A percentile compares a stretch with the other conserved stretches of the same genome.
These are phyloP conservation scores for Aspergillus nanangensis DNA, from an alignment of 495 filamentous ascomycete genomes.

Conservation along the genomic window DNA sequence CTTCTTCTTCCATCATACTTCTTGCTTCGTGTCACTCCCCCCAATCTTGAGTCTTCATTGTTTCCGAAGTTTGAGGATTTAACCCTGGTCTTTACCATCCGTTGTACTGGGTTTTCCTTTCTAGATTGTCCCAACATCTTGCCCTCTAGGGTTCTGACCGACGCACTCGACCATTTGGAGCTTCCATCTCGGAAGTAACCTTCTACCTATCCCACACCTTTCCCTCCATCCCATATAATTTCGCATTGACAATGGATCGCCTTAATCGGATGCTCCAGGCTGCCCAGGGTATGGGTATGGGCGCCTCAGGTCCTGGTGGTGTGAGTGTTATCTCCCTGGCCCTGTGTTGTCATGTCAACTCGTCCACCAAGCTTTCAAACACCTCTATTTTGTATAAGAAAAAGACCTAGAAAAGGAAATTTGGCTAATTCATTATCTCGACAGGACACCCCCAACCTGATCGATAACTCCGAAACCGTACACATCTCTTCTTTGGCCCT, in stretches of 20 bases:
- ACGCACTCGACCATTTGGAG: slow-evolving; percentile 17
- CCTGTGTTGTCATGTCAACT: too few relatives aligned
- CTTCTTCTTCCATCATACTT: slow-evolving; percentile 7
- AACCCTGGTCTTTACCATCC: too few relatives aligned
- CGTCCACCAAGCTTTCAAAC: too few relatives aligned
- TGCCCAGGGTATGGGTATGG: slow-evolving; percentile 74
- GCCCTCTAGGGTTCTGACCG: not conserved
- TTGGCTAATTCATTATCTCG: too few relatives aligned
- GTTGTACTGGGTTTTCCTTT: too few relatives aligned
- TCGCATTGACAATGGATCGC: slow-evolving; percentile 65
- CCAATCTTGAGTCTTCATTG: not conserved
- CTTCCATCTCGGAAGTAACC: slow-evolving; percentile 39
- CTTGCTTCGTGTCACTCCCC: not conserved
- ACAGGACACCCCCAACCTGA: slow-evolving; percentile 80
- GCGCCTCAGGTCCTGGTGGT: slow-evolving; percentile 64
- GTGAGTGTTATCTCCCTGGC: slow-evolving; percentile 57
- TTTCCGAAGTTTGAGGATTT: too few relatives aligned
- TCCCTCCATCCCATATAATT: slow-evolving; percentile 13
- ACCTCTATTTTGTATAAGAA: not conserved
- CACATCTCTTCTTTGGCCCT: slow-evolving; percentile 97
- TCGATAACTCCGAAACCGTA: slow-evolving; percentile 99
- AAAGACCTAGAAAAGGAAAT: too few relatives aligned
- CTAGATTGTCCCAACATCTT: not conserved
- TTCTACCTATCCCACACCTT: slow-evolving; percentile 15
- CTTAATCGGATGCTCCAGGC: slow-evolving; percentile 77